phyloP scores from a whole-genome alignment of 129 eudicot genomes.

The Helianthus tuberosus region DNA sequence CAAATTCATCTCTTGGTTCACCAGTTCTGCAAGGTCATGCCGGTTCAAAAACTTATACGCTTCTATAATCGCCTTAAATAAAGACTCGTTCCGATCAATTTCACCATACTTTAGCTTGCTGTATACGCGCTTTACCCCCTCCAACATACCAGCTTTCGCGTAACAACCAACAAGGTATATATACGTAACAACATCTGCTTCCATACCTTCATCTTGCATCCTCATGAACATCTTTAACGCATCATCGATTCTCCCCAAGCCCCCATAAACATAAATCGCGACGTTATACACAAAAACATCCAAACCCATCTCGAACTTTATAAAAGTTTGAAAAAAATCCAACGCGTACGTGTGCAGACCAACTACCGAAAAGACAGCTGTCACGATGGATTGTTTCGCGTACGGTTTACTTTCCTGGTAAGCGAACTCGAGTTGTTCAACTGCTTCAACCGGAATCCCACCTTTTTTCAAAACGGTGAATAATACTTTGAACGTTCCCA shows the following conservation, averaged over 20 bases:
- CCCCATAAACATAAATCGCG: constrained; percentile 58
- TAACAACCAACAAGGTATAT: constrained; percentile 75
- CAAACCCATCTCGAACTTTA: constrained; percentile 31
- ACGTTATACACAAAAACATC: constrained; percentile 64
- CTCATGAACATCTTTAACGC: constrained; percentile 69
- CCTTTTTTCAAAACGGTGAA: constrained; percentile 70
- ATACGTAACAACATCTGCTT: constrained; percentile 66
- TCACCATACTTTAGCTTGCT: constrained; percentile 54
- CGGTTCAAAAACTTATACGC: constrained; percentile 59
- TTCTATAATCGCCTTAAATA: constrained; percentile 58
- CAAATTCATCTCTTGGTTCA: constrained; percentile 71
- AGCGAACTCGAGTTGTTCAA: constrained; percentile 60
- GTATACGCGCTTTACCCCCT: constrained; percentile 70
- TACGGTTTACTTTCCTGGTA: constrained; percentile 58
- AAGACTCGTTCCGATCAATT: constrained; percentile 58
- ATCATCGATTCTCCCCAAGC: constrained; percentile 53
- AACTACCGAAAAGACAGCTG: constrained; percentile 58
- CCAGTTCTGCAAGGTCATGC: constrained; percentile 71
- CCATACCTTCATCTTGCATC: constrained; percentile 82
- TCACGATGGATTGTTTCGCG: constrained; percentile 55
- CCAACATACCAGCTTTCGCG: constrained; percentile 72
- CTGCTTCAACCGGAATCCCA: constrained; percentile 58
- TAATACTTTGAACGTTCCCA: constrained; percentile 63
- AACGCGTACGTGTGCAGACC: constrained; percentile 59
- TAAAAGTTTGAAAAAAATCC: constrained; percentile 45